Evolutionary conservation across 345 rosid genomes (phyloP), one percentile per base, ranked within the genome.

Genomic region (Eucalyptus erythrocorys): DNA sequence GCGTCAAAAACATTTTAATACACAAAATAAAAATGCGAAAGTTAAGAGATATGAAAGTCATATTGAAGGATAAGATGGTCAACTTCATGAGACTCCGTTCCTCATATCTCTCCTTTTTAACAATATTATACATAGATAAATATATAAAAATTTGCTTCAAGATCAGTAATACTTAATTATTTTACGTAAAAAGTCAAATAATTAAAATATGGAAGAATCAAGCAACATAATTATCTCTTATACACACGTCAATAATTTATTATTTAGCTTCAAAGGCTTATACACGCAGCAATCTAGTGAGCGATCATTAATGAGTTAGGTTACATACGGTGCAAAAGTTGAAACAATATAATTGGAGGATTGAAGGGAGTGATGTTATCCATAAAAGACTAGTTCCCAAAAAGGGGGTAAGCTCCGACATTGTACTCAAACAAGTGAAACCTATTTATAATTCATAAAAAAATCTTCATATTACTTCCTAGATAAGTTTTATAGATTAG

Each of bases 81-180:
- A 71, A 71, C 9, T 11, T 34, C 0, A 7, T 1, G 13, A 68
- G 81, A 2, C 26, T 34, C 4, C 2, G 1, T 71, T 34, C 43
- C 81, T 3, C 7, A 3, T 34, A 17, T 68, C 43, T 34, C 3
- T 17, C 24, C 6, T 34, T 34, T 17, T 68, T 1, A 16, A 8
- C 10, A 37, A 32, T 66, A 16, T 34, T 15, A 66, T 66, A 8
- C 11, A 32, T 34, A 32, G 79, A 66, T 4, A 32, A 16, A 32
- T 32, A 68, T 3, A 51, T 66, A 15, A 68, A 66, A 13, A 32
- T 51, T 3, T 51, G 57, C 57, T 51, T 51, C 57, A 0, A 51
- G 26, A 51, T 51, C 10, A 51, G 4, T 21, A 21, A 51, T 7
- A 21, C 10, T 21, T 2, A 51, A 51, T 19, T 51, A 51, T 0